These are phyloP conservation scores for Talaromyces atroroseus DNA, from an alignment of 2,329 filamentous ascomycete species.

Conservation along the genomic window DNA sequence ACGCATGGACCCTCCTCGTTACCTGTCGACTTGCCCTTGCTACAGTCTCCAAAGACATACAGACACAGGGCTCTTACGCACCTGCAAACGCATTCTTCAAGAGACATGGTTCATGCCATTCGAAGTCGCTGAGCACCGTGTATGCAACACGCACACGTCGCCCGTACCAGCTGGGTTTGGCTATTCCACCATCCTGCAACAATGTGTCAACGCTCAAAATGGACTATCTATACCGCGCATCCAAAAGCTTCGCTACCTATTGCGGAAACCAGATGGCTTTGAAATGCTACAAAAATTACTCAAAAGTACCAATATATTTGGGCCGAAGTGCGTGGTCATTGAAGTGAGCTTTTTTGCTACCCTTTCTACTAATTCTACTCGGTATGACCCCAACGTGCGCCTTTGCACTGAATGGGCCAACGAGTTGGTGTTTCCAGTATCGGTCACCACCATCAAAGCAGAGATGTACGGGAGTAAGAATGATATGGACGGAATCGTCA, in stretches of 20 bases:
- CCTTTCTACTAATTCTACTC: not conserved
- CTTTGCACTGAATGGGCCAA: not conserved
- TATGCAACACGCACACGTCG: constrained; percentile 34
- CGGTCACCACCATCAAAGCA: not conserved
- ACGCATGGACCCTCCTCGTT: not conserved
- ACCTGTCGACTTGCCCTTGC: not conserved
- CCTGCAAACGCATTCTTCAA: constrained; percentile 39
- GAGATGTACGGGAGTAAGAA: not conserved
- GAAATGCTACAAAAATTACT: constrained; percentile 25
- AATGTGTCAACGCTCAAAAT: constrained; percentile 8
- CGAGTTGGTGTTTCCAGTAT: not conserved
- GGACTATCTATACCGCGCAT: constrained; percentile 19
- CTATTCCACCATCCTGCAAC: constrained; percentile 18
- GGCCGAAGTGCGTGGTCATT: constrained; percentile 35
- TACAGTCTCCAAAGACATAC: constrained; percentile 32
- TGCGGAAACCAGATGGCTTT: not conserved
- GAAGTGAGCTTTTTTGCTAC: constrained; percentile 28
- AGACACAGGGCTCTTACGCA: constrained; percentile 36
- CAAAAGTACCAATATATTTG: constrained; percentile 25
- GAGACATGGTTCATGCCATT: constrained; percentile 44
- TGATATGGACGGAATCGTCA: constrained; percentile 33
- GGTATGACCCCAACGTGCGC: not conserved
- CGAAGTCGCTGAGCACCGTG: constrained; percentile 32
- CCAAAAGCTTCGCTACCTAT: constrained; percentile 22
- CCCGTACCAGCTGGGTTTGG: constrained; percentile 10